phyloP scores from a whole-genome alignment of 352 stramenopile species.

The Globisporangium paroecandrum region DNA sequence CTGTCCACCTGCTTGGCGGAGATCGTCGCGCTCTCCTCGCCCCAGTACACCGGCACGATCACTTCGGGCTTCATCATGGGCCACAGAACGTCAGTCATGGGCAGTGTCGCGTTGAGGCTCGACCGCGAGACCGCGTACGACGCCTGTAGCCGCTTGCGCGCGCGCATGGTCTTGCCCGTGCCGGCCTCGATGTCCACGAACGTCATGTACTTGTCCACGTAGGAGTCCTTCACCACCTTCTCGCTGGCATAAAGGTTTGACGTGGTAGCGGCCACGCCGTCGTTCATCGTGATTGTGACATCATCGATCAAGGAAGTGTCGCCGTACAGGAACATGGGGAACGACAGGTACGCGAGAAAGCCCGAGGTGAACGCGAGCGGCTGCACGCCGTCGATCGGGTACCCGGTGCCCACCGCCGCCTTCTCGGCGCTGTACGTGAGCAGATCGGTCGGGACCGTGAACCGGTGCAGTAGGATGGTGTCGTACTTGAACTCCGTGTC shows the following conservation, averaged over 20 bases:
- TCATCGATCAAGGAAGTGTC: constrained; percentile 37
- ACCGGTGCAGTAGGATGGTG: constrained; percentile 19
- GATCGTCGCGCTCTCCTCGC: constrained; percentile 46
- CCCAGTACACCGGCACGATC: constrained; percentile 60
- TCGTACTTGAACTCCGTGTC: constrained; percentile 3
- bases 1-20: constrained; percentile 32
- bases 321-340: constrained; percentile 62
- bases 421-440: constrained; percentile 34
- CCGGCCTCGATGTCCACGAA: constrained; percentile 63
- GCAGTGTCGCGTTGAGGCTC: constrained; percentile 23
- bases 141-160: constrained; percentile 54
- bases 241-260: constrained; percentile 44
- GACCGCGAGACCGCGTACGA: constrained; percentile 55
- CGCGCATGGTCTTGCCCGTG: constrained; percentile 69
- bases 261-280: constrained; percentile 42
- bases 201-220: constrained; percentile 47
- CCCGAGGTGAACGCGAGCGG: constrained; percentile 59
- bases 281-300: constrained; percentile 54
- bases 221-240: constrained; percentile 35
- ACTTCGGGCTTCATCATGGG: constrained; percentile 48
- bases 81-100: constrained; percentile 69
- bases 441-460: constrained; percentile 26
- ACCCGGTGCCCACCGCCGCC: constrained; percentile 32
- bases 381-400: constrained; percentile 66
- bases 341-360: constrained; percentile 72